Evolutionary conservation across 2,329 filamentous ascomycete species (phyloP).

Genomic region (Alternaria arbusti): DNA sequence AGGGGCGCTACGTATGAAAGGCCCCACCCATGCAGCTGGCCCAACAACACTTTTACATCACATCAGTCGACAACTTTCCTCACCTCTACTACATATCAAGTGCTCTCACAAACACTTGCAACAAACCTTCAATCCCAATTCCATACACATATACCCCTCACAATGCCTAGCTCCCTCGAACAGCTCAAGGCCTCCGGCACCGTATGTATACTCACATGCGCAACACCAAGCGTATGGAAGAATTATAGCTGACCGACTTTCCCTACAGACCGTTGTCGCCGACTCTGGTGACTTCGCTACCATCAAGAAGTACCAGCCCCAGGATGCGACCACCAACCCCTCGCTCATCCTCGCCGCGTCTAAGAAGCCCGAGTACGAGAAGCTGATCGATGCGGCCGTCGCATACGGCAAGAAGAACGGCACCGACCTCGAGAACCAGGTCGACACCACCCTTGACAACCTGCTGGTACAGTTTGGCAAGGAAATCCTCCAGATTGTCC

Average conservation of each 20-base stretch:
- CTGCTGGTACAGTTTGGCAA: constrained; percentile 97
- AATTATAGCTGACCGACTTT: constrained; percentile 11
- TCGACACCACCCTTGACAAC: constrained; percentile 88
- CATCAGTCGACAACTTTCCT: constrained; percentile 3
- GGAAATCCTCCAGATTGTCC: constrained; percentile 95
- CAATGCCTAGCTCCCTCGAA: constrained; percentile 89
- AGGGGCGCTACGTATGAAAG: constrained; percentile 28
- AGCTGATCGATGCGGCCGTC: constrained; percentile 85
- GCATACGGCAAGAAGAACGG: constrained; percentile 81
- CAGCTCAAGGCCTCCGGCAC: constrained; percentile 98
- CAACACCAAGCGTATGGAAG: constrained; percentile 10
- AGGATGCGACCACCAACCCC: constrained; percentile 99
- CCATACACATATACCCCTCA: constrained; percentile 15
- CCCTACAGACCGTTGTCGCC: constrained; percentile 82
- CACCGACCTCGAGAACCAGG: constrained; percentile 75
- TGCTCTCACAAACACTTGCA: constrained; percentile 2
- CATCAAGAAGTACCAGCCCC: constrained; percentile 99
- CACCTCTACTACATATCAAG: constrained; percentile 6
- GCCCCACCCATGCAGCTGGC: constrained; percentile 18
- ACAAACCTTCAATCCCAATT: constrained; percentile 18
- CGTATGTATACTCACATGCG: constrained; percentile 65
- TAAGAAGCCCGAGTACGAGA: constrained; percentile 96
- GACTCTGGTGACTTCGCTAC: constrained; percentile 87
- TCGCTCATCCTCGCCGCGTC: constrained; percentile 97
- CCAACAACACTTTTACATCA: constrained; percentile 19